Percentiles rank a stretch among this genome's conserved stretches.
Evolutionary conservation across 2,329 filamentous ascomycete species (phyloP).

Genomic region (Trichoderma aggressivum): DNA sequence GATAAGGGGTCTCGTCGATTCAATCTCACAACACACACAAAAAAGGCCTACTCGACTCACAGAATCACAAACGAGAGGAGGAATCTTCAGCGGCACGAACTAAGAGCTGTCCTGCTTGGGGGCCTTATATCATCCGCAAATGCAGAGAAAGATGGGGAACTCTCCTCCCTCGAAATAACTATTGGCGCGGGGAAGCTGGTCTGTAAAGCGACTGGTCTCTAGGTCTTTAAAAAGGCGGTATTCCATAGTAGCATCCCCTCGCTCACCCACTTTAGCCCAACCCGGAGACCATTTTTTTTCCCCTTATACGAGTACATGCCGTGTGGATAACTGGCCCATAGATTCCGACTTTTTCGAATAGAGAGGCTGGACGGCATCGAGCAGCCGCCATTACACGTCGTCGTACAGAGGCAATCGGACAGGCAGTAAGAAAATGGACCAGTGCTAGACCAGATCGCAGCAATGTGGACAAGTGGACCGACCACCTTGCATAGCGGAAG

Average conservation of each 20-base stretch:
- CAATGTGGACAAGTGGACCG: constrained; percentile 9
- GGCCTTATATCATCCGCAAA: constrained; percentile 10
- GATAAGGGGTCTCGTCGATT: background rate
- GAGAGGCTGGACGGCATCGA: background rate
- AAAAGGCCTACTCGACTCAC: background rate
- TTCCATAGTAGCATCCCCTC: constrained; percentile 4
- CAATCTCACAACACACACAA: background rate
- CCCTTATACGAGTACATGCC: background rate
- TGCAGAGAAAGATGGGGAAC: constrained; percentile 11
- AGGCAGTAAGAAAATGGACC: background rate
- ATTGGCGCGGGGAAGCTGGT: constrained; percentile 19
- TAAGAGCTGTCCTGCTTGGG: constrained; percentile 7
- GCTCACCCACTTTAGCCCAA: constrained; percentile 6
- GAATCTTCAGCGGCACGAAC: background rate
- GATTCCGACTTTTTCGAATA: background rate
- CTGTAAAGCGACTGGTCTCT: constrained; percentile 2
- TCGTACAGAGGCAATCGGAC: background rate
- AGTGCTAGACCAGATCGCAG: background rate
- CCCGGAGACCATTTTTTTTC: background rate
- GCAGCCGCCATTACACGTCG: background rate
- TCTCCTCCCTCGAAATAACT: constrained; percentile 5
- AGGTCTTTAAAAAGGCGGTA: constrained; percentile 17
- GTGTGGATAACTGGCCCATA: background rate
- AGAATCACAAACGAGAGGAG: background rate
- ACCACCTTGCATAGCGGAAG: background rate